Evolutionary conservation across 768 basidiomycete species (phyloP).

Genomic region (Chlorophyllum brunneum): DNA sequence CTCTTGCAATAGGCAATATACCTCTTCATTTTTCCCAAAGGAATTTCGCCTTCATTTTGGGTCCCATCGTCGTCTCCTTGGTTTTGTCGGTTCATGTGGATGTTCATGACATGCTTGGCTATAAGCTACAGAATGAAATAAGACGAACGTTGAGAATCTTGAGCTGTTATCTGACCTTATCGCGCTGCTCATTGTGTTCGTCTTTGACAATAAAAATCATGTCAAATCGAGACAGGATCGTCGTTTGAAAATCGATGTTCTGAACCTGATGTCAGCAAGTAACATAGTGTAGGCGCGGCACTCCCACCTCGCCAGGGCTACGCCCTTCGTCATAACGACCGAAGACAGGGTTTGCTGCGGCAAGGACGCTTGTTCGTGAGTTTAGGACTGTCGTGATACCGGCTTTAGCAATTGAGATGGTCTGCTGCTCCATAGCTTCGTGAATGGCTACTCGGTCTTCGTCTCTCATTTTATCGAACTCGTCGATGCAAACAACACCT

Average conservation of each 20-base stretch:
- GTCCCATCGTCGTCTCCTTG: slow-evolving; percentile 54
- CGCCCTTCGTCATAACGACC: slow-evolving; percentile 96
- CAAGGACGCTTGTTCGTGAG: slow-evolving; percentile 91
- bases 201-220: slow-evolving; percentile 99
- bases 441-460: slow-evolving; percentile 99
- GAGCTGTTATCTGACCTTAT: slow-evolving; percentile 56
- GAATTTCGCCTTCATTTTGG: slow-evolving; percentile 82
- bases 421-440: slow-evolving; percentile 99
- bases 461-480: slow-evolving; percentile 99
- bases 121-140: slow-evolving; percentile 57
- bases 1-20: slow-evolving; percentile 96
- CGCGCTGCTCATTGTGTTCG: slow-evolving; percentile 92
- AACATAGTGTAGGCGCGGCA: not conserved
- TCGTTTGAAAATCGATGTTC: slow-evolving; percentile 99
- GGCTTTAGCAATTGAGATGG: slow-evolving; percentile 98
- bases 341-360: slow-evolving; percentile 97
- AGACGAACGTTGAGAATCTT: not conserved
- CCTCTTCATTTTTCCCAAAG: slow-evolving; percentile 97
- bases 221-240: slow-evolving; percentile 96
- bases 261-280: slow-evolving; percentile 17
- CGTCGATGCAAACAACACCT: slow-evolving; percentile 98
- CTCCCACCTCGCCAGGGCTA: slow-evolving; percentile 83
- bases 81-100: slow-evolving; percentile 93
- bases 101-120: slow-evolving; percentile 97
- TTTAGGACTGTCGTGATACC: slow-evolving; percentile 98